Percentiles rank a stretch among this genome's conserved stretches.
These are phyloP conservation scores for Tolypocladium tropicale DNA, from an alignment of 2,329 filamentous ascomycete genomes.

Conservation along the genomic window DNA sequence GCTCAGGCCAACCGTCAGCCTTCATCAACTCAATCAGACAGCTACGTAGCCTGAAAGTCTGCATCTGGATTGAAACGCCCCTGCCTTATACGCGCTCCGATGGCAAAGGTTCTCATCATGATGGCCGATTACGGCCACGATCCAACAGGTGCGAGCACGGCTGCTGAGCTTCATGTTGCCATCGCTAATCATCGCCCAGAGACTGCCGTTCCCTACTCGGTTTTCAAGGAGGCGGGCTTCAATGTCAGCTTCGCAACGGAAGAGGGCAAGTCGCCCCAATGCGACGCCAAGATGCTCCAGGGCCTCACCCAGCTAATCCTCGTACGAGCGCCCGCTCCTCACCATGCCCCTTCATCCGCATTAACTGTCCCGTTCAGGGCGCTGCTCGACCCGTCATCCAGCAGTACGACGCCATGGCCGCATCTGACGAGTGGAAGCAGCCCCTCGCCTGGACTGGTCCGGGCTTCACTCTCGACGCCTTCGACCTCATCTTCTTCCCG, in stretches of 20 bases:
- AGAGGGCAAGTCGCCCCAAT: conserved; percentile 32
- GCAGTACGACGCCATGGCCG: conserved; percentile 32
- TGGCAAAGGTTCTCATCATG: conserved; percentile 31
- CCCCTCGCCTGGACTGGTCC: conserved; percentile 34
- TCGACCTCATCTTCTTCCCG: conserved; percentile 38
- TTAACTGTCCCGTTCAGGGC: conserved; percentile 19
- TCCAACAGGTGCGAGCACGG: conserved; percentile 31
- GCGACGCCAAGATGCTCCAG: conserved; percentile 38
- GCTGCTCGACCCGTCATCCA: conserved; percentile 29
- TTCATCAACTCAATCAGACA: not conserved
- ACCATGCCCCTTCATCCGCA: not conserved
- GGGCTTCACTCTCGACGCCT: conserved; percentile 32
- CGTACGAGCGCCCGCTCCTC: conserved; percentile 20
- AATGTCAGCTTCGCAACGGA: conserved; percentile 40
- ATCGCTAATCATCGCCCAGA: conserved; percentile 21
- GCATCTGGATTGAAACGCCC: too few species aligned
- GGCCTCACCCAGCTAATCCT: conserved; percentile 39
- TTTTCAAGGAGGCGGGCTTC: conserved; percentile 37
- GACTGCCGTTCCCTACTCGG: conserved; percentile 36
- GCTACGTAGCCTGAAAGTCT: too few species aligned
- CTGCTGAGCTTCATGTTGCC: not conserved
- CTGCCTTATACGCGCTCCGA: not conserved
- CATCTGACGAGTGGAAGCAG: conserved; percentile 27
- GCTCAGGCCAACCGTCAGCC: not conserved
- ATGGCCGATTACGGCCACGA: conserved; percentile 48